A percentile compares a stretch with the other conserved stretches of the same genome.
phyloP scores from a whole-genome alignment of 2,329 filamentous ascomycete species.

The Neophaeococcomyces aloes region DNA sequence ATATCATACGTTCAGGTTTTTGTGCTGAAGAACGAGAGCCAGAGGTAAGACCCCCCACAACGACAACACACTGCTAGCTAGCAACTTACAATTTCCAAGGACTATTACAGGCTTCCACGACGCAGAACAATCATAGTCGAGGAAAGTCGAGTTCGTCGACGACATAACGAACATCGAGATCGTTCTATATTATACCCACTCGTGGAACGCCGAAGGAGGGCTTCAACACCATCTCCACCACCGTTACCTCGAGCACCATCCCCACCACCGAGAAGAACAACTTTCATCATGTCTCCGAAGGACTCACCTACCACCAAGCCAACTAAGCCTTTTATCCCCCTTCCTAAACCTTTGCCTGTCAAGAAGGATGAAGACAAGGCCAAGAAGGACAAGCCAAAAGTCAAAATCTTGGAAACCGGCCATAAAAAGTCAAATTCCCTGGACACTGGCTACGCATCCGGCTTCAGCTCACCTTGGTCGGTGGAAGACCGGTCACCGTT shows the following conservation, averaged over 20 bases:
- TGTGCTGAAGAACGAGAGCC: conserved; percentile 4
- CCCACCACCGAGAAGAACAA: neutral
- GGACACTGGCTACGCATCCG: conserved; percentile 5
- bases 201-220: neutral
- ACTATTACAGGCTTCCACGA: neutral
- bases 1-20: neutral
- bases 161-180: conserved; percentile 1
- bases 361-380: conserved; percentile 1
- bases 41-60: neutral
- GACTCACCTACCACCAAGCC: conserved; percentile 1
- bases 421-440: neutral
- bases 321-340: neutral
- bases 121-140: conserved; percentile 1
- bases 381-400: conserved; percentile 5
- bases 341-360: conserved; percentile 3
- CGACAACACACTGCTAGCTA: neutral
- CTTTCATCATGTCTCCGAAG: conserved; percentile 3
- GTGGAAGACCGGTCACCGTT: conserved; percentile 6
- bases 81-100: conserved; percentile 1
- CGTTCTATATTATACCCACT: neutral
- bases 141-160: neutral
- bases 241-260: neutral
- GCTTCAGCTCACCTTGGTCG: conserved; percentile 5
- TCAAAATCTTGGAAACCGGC: neutral
- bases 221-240: conserved; percentile 2